These are phyloP conservation scores for Rosa persica DNA, from an alignment of 306 rosid genomes.

Conservation along the genomic window DNA sequence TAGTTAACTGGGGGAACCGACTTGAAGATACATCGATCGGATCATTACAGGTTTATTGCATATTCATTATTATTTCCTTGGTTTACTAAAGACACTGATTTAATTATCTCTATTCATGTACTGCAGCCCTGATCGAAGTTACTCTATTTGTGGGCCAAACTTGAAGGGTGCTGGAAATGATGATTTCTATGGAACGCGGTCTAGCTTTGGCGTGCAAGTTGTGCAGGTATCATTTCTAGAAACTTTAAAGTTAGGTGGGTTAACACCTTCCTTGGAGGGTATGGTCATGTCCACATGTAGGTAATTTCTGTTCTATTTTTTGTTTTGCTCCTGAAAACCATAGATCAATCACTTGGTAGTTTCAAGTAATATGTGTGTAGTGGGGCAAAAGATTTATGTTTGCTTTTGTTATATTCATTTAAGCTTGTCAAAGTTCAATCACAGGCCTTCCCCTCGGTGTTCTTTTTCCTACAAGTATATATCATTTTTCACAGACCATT, in stretches of 20 bases:
- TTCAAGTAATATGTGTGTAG: not conserved
- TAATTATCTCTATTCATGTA: conserved; percentile 15
- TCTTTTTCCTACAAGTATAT: not conserved
- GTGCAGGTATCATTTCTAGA: conserved; percentile 68
- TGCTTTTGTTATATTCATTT: conserved; percentile 6
- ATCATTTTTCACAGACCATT: not conserved
- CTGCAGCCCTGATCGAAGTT: conserved; percentile 89
- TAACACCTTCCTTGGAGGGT: not conserved
- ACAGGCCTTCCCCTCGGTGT: not conserved
- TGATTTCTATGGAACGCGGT: conserved; percentile 70
- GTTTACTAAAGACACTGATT: conserved; percentile 18
- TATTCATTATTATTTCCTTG: conserved; percentile 19
- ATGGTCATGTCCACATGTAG: not conserved
- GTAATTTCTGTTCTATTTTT: not conserved
- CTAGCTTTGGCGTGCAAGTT: conserved; percentile 90
- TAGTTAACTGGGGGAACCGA: conserved; percentile 92
- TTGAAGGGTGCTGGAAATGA: conserved; percentile 72
- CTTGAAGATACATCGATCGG: conserved; percentile 94
- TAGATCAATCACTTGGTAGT: not conserved
- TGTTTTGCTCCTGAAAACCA: not conserved
- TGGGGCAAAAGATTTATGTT: not conserved
- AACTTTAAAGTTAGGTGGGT: conserved; percentile 5
- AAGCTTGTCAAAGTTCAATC: conserved; percentile 1
- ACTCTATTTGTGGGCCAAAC: conserved; percentile 88
- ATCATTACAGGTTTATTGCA: conserved; percentile 72